phyloP scores from a whole-genome alignment of 805 yeast species.

The Debaryomyces tyrocola region DNA sequence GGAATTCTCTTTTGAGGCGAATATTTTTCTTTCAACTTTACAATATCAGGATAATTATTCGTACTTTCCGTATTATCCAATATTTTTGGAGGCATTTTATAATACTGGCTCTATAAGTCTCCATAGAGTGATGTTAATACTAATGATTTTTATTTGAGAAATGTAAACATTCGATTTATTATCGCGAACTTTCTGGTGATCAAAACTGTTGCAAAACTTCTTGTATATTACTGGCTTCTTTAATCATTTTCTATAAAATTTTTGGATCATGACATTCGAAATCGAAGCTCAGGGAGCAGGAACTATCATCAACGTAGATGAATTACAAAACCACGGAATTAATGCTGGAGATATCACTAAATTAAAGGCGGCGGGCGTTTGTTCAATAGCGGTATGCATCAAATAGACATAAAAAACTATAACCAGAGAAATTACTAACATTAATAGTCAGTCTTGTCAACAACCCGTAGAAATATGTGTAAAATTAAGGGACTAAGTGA shows the following conservation, averaged over 20 bases:
- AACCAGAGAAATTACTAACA: slow-evolving; percentile 4
- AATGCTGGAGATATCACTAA: slow-evolving; percentile 16
- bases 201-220: slow-evolving; percentile 2
- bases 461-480: slow-evolving; percentile 12
- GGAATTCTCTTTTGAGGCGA: slow-evolving; percentile 8
- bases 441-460: slow-evolving; percentile 12
- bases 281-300: slow-evolving; percentile 6
- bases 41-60: slow-evolving; percentile 3
- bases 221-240: not conserved
- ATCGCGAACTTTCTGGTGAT: not conserved
- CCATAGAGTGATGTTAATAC: not conserved
- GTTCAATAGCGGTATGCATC: slow-evolving; percentile 14
- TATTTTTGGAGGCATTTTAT: not conserved
- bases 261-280: slow-evolving; percentile 5
- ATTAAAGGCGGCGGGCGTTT: slow-evolving; percentile 13
- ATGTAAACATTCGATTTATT: not conserved
- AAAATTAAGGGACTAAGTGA: slow-evolving; percentile 17
- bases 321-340: slow-evolving; percentile 13
- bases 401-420: not conserved
- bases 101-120: not conserved
- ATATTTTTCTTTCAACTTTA: slow-evolving; percentile 7
- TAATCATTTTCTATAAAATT: not conserved
- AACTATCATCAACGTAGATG: slow-evolving; percentile 7
- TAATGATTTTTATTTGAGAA: not conserved
- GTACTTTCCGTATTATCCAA: not conserved